A percentile compares a stretch with the other conserved stretches of the same genome.
These are phyloP conservation scores for Daldinia childiae DNA, from an alignment of 495 filamentous ascomycete species.

Conservation along the genomic window DNA sequence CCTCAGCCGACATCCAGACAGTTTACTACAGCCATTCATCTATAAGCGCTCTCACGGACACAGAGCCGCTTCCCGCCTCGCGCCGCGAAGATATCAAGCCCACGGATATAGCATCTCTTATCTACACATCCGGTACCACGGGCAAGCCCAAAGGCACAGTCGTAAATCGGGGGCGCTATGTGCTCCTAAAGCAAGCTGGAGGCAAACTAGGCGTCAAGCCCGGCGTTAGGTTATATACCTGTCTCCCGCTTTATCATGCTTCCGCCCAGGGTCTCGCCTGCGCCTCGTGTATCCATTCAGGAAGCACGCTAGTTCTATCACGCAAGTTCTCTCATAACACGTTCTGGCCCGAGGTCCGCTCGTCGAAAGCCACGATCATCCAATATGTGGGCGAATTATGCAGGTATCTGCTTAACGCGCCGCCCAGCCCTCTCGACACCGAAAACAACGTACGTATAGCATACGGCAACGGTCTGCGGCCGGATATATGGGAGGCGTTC, in stretches of 20 bases:
- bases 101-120: conserved; percentile 8
- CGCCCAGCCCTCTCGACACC: conserved; percentile 68
- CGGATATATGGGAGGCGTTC: conserved; percentile 78
- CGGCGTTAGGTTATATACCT: conserved; percentile 72
- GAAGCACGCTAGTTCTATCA: conserved; percentile 70
- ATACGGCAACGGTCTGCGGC: conserved; percentile 79
- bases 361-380: conserved; percentile 72
- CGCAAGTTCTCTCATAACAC: conserved; percentile 73
- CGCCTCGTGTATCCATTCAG: conserved; percentile 61
- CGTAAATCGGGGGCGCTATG: conserved; percentile 40
- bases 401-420: conserved; percentile 76
- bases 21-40: conserved; percentile 43
- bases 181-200: conserved; percentile 28
- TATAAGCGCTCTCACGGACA: conserved; percentile 31
- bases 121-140: conserved; percentile 58
- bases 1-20: conserved; percentile 33
- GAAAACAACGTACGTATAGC: conserved; percentile 71
- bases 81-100: conserved; percentile 28
- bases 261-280: conserved; percentile 67
- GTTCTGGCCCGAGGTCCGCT: conserved; percentile 79
- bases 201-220: conserved; percentile 22
- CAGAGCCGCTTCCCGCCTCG: conserved; percentile 30
- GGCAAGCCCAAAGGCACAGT: conserved; percentile 61
- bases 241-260: conserved; percentile 84
- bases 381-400: conserved; percentile 85